Evolutionary conservation across 805 yeast species (phyloP), one percentile per base, ranked within the genome.

Genomic region (Saturnispora zaruensis): DNA sequence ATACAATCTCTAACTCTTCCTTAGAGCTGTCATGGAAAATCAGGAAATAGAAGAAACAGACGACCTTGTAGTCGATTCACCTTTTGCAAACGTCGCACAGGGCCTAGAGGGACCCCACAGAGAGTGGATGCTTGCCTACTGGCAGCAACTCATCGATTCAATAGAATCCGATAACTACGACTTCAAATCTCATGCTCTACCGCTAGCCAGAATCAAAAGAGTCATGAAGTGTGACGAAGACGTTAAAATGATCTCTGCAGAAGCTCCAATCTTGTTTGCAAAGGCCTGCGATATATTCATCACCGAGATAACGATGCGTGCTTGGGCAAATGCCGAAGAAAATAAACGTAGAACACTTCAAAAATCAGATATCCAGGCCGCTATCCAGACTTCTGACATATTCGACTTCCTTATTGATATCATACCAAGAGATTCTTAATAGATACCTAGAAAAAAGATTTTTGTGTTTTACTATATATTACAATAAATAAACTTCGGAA

Each of bases 271-370:
- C 32, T 68, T 93, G 53, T 93, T 93, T 70, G 98, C 99, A 44
- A 93, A 93, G 66, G 98, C 98, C 1, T 93, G 99, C 68, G 99
- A 93, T 64, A 82, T 93, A 33, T 93, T 93, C 67, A 91, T 93
- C 58, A 90, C 99, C 0, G 99, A 93, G 65, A 72, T 93, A 49
- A 90, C 99, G 13, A 90, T 93, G 96, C 75, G 99, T 51, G 97
- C 99, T 6, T 93, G 99, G 99, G 88, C 93, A 54, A 96, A 90
- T 60, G 96, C 98, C 3, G 98, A 93, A 66, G 96, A 88, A 61
- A 87, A 87, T 69, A 93, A 93, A 64, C 77, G 99, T 57, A 71
- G 99, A 53, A 93, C 99, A 5, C 70, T 93, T 52, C 99, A 93
- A 65, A 86, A 89, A 61, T 81, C 88, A 1, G 99, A 93, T 63